Evolutionary conservation across 805 yeast species (phyloP), one percentile per base, ranked within the genome.

Genomic region (Cyberlindnera subsufficiens): DNA sequence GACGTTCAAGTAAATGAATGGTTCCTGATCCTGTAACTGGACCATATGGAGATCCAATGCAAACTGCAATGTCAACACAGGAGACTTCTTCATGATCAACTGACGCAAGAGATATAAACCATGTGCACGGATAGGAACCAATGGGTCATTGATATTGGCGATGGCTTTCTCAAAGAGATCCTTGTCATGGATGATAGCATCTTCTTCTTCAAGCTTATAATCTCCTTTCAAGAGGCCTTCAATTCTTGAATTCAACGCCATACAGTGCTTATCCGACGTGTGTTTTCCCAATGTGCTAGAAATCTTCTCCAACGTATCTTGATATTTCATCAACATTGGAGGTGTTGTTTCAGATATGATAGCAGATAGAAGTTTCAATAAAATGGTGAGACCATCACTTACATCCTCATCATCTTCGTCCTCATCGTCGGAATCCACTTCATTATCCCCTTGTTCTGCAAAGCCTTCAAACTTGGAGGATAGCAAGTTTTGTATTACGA

Each of bases 101-200:
- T 73, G 70, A 25, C 87, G 68, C 27, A 91, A 60, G 19, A 80
- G 61, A 48, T 75, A 76, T 8, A 93, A 64, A 0, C 98, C 98
- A 60, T 86, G 89, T 0, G 95, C 98, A 42, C 89, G 69, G 3
- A 91, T 76, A 0, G 98, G 96, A 3, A 86, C 81, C 35, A 84
- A 64, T 0, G 90, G 85, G 61, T 90, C 96, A 43, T 78, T 79
- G 35, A 93, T 61, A 45, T 80, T 77, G 1, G 74, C 66, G 31
- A 86, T 64, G 0, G 96, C 96, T 29, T 76, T 68, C 14, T 74
- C 71, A 37, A 84, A 63, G 0, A 61, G 47, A 19, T 63, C 64
- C 22, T 60, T 59, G 37, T 80, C 75, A 7, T 56, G 43, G 10
- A 40, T 6, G 2, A 18, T 18, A 19, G 40, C 44, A 14, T 42